Percentiles rank a stretch among this genome's conserved stretches.
phyloP scores from a whole-genome alignment of 306 rosid genomes.

The Quercus bicolor region DNA sequence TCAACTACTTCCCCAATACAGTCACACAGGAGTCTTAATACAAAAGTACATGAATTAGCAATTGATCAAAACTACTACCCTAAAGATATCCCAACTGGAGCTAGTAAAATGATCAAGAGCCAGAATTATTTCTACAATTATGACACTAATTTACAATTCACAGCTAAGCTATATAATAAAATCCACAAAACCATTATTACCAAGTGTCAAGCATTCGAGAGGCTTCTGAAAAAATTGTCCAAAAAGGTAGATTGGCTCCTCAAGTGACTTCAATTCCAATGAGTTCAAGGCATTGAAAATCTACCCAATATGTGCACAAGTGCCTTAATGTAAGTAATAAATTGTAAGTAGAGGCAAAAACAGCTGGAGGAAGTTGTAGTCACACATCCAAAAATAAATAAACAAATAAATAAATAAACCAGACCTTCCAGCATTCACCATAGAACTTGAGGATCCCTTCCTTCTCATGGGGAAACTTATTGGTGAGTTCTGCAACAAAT shows the following conservation, averaged over 20 bases:
- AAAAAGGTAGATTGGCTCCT: constrained; percentile 95
- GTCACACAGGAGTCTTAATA: not conserved
- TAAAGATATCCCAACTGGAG: constrained; percentile 3
- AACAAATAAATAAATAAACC: constrained; percentile 14
- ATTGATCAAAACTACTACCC: constrained; percentile 5
- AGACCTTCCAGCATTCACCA: constrained; percentile 94
- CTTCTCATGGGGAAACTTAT: constrained; percentile 81
- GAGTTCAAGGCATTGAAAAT: constrained; percentile 90
- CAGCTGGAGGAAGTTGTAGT: constrained; percentile 35
- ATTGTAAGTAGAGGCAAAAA: constrained; percentile 28
- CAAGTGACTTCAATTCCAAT: constrained; percentile 88
- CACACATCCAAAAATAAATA: constrained; percentile 23
- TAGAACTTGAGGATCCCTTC: constrained; percentile 84
- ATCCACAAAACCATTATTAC: constrained; percentile 36
- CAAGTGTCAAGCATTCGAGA: constrained; percentile 81
- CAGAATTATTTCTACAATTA: not conserved
- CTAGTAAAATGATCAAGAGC: constrained; percentile 2
- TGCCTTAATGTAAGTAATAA: constrained; percentile 19
- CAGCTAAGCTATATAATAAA: not conserved
- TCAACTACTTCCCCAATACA: not conserved
- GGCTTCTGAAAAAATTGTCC: constrained; percentile 96
- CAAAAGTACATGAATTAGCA: not conserved
- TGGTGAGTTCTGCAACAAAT: constrained; percentile 64
- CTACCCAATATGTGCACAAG: constrained; percentile 42
- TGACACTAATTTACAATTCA: not conserved